phyloP scores from a whole-genome alignment of 331 rosid species.

The Malus hybrid region DNA sequence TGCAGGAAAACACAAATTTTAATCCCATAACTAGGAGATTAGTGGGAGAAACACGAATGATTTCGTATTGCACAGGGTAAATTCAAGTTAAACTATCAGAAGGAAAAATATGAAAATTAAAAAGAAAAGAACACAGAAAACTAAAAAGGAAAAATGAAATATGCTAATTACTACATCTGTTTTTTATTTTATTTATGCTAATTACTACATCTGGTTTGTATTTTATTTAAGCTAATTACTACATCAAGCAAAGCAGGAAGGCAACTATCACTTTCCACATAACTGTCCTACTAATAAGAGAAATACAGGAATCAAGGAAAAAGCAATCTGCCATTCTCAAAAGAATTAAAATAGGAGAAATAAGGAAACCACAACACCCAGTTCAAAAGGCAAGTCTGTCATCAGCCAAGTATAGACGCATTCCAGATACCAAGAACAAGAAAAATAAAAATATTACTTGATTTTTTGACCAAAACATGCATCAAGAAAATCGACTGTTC shows the following conservation, averaged over 20 bases:
- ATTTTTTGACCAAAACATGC: not conserved
- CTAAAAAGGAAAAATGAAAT: not conserved
- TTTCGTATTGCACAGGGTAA: not conserved
- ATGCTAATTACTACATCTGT: not conserved
- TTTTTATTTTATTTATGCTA: not conserved
- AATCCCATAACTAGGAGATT: not conserved
- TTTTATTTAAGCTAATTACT: not conserved
- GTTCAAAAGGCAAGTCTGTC: slow-evolving; percentile 38
- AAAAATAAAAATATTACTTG: not conserved
- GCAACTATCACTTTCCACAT: slow-evolving; percentile 4
- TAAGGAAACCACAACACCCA: slow-evolving; percentile 35
- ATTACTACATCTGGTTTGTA: not conserved
- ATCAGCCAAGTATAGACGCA: slow-evolving; percentile 37
- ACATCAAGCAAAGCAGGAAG: slow-evolving; percentile 21
- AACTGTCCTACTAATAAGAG: slow-evolving; percentile 32
- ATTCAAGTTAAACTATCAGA: not conserved
- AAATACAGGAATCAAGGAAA: slow-evolving; percentile 15
- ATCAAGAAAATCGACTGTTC: not conserved
- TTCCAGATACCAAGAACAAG: slow-evolving; percentile 1
- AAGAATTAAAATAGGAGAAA: slow-evolving; percentile 7
- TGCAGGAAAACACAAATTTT: not conserved
- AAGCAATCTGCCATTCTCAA: slow-evolving; percentile 5
- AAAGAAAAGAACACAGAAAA: not conserved
- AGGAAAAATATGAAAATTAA: not conserved
- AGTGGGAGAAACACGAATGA: not conserved